A percentile compares a stretch with the other conserved stretches of the same genome.
Evolutionary conservation across 1,284 basidiomycete species (phyloP).

Genomic region (Tilletiaria anomala): DNA sequence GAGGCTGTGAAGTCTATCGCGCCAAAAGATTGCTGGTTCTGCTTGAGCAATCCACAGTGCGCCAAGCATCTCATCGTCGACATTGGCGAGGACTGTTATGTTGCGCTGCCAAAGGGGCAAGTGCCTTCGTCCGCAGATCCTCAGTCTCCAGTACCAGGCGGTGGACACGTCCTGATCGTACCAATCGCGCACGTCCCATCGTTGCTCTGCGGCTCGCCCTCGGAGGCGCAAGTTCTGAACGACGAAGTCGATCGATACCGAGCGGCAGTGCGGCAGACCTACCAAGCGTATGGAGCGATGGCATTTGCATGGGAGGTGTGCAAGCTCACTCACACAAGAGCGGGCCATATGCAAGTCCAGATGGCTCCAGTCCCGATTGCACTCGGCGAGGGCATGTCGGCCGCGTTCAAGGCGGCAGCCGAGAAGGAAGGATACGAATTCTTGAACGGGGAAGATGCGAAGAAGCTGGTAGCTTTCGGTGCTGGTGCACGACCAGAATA

Average conservation of each 20-base stretch:
- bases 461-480: no score
- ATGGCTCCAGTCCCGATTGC: not conserved
- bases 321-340: not conserved
- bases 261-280: not conserved
- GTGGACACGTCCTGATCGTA: conserved; percentile 27
- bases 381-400: not conserved
- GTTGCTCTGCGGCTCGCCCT: not conserved
- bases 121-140: conserved; percentile 10
- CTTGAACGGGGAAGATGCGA: not conserved
- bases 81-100: conserved; percentile 23
- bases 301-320: not conserved
- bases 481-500: no score
- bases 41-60: conserved; percentile 27
- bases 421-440: not conserved
- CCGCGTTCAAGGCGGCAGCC: not conserved
- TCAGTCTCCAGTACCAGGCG: conserved; percentile 19
- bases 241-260: not conserved
- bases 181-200: not conserved
- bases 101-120: conserved; percentile 30
- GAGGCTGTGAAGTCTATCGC: conserved; percentile 16
- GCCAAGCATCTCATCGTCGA: conserved; percentile 28
- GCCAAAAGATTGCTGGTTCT: conserved; percentile 37
- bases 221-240: not conserved
- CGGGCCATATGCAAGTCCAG: not conserved
- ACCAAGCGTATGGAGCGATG: not conserved